These are phyloP conservation scores for Gynandropsis gynandra DNA, from an alignment of 345 rosid genomes.

Conservation along the genomic window DNA sequence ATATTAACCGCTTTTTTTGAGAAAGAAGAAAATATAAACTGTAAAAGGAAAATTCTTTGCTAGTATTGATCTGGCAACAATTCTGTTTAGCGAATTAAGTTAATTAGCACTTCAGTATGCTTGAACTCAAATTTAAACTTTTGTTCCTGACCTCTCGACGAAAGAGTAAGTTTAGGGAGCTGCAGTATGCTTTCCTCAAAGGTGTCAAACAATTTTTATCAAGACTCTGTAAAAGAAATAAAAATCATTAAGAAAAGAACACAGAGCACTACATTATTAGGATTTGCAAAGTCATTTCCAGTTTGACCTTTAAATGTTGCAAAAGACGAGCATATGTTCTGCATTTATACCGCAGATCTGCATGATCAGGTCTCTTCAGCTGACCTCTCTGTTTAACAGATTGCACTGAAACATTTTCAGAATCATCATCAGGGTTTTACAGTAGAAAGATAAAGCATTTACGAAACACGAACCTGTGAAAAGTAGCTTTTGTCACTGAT, in stretches of 20 bases:
- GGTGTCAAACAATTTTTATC: slow-evolving; percentile 84
- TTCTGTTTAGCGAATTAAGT: slow-evolving; percentile 2
- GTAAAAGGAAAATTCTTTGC: too few relatives aligned
- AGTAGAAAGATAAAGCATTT: slow-evolving; percentile 11
- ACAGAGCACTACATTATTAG: slow-evolving; percentile 8
- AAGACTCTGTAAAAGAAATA: slow-evolving; percentile 53
- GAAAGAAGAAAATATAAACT: neutral
- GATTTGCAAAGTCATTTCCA: slow-evolving; percentile 11
- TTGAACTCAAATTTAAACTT: slow-evolving; percentile 1
- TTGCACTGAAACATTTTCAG: slow-evolving; percentile 15
- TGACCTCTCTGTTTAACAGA: slow-evolving; percentile 76
- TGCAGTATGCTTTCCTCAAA: slow-evolving; percentile 93
- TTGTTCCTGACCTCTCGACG: slow-evolving; percentile 81
- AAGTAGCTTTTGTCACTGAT: slow-evolving; percentile 96
- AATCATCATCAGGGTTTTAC: slow-evolving; percentile 10
- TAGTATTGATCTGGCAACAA: neutral
- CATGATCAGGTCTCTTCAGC: slow-evolving; percentile 98
- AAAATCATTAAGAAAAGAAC: slow-evolving; percentile 18
- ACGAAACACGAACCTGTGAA: slow-evolving; percentile 60
- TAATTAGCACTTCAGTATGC: neutral
- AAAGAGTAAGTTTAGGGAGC: slow-evolving; percentile 94
- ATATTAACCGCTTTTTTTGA: neutral
- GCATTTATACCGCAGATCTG: slow-evolving; percentile 96
- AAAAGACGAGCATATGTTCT: slow-evolving; percentile 98
- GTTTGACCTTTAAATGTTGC: slow-evolving; percentile 82